These are phyloP conservation scores for Nakaseomyces delphensis DNA, from an alignment of 1,139 yeast species.

Conservation along the genomic window DNA sequence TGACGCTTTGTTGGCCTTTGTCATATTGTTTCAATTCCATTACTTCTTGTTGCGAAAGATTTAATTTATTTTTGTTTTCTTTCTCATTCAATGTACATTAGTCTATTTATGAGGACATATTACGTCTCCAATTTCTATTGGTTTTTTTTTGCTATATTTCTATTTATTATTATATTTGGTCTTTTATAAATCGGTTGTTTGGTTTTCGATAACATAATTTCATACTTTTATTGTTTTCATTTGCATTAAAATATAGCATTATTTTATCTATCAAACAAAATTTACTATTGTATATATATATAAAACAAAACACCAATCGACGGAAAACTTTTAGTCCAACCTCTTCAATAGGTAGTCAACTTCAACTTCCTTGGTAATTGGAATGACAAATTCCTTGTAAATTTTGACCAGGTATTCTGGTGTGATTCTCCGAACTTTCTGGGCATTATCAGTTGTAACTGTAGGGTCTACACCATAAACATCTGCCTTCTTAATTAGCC, in stretches of 20 bases:
- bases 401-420: slow-evolving; percentile 75
- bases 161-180: background rate
- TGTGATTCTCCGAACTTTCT: slow-evolving; percentile 66
- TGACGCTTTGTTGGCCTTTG: background rate
- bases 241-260: background rate
- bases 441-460: slow-evolving; percentile 34
- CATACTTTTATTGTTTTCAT: background rate
- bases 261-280: background rate
- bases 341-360: slow-evolving; percentile 81
- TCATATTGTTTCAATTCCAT: background rate
- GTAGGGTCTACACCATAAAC: slow-evolving; percentile 87
- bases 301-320: background rate
- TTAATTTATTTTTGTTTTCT: too few relatives aligned
- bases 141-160: background rate
- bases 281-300: too few relatives aligned
- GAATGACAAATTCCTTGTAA: slow-evolving; percentile 82
- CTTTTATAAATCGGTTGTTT: background rate
- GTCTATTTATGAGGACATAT: too few relatives aligned
- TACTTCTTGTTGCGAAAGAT: too few relatives aligned
- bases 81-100: background rate
- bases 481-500: slow-evolving; percentile 71
- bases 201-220: background rate
- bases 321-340: slow-evolving; percentile 37
- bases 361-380: slow-evolving; percentile 90
- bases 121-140: too few relatives aligned